These are phyloP conservation scores for Lichina pygmaea DNA, from an alignment of 495 filamentous ascomycete genomes.

Conservation along the genomic window DNA sequence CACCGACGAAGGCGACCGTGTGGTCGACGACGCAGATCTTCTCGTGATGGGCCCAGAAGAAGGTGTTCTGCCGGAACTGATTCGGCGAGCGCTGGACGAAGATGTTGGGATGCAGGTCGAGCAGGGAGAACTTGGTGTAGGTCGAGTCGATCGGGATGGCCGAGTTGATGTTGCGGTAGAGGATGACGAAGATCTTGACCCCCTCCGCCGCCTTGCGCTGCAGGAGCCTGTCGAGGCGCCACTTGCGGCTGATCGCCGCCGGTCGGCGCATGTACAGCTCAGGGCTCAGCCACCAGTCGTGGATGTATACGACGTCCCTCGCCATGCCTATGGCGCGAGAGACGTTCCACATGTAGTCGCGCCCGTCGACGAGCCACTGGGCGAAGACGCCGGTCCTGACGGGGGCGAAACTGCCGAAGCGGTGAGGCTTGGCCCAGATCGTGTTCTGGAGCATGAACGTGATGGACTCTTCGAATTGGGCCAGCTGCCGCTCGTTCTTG, in stretches of 20 bases:
- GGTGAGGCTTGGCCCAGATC: conserved; percentile 54
- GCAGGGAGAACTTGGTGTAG: conserved; percentile 90
- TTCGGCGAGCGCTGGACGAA: conserved; percentile 92
- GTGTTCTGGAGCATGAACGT: conserved; percentile 56
- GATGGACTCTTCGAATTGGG: conserved; percentile 86
- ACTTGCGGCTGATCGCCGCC: conserved; percentile 94
- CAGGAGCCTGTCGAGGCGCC: conserved; percentile 84
- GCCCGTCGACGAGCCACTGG: conserved; percentile 88
- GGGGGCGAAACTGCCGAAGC: conserved; percentile 85
- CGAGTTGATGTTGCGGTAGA: conserved; percentile 95
- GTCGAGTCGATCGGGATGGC: conserved; percentile 97
- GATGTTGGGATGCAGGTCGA: conserved; percentile 87
- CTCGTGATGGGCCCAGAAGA: conserved; percentile 98
- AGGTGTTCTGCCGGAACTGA: conserved; percentile 96
- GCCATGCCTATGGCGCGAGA: conserved; percentile 93
- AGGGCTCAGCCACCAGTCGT: conserved; percentile 97
- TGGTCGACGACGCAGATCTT: conserved; percentile 93
- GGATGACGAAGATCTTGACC: conserved; percentile 93
- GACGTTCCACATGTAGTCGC: conserved; percentile 99
- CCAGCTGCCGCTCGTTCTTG: conserved; percentile 63
- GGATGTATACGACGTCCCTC: conserved; percentile 95
- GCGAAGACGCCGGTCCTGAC: conserved; percentile 68
- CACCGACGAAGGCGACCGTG: conserved; percentile 83
- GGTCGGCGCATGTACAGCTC: conserved; percentile 91
- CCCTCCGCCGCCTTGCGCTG: conserved; percentile 82